phyloP scores from a whole-genome alignment of 208 protist genomes.

The Crithidia mellificae region DNA sequence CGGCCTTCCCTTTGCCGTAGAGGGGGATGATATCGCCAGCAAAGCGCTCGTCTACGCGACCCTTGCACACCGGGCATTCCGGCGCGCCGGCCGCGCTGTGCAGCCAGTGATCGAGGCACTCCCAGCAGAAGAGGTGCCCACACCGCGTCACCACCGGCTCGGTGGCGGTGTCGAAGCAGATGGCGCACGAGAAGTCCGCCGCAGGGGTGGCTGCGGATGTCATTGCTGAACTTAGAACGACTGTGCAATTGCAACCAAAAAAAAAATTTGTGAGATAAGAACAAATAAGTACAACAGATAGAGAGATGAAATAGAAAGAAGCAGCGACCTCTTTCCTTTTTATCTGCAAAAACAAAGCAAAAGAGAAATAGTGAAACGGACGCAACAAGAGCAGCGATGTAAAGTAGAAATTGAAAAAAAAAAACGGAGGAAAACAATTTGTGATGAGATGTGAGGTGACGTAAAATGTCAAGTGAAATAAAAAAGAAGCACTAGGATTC shows the following conservation, averaged over 20 bases:
- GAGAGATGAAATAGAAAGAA: background rate
- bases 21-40: constrained; percentile 81
- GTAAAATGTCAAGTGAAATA: too few relatives aligned
- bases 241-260: constrained; percentile 5
- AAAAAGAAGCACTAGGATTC: too few relatives aligned
- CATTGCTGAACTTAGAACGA: constrained; percentile 2
- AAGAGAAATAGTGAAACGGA: too few relatives aligned
- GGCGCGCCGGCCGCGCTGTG: constrained; percentile 33
- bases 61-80: constrained; percentile 83
- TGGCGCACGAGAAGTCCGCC: constrained; percentile 76
- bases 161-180: constrained; percentile 71
- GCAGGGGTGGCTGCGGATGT: constrained; percentile 22
- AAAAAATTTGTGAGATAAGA: background rate
- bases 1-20: constrained; percentile 61
- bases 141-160: constrained; percentile 86
- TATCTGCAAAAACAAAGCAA: background rate
- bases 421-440: too few relatives aligned
- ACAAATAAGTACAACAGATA: too few relatives aligned
- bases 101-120: constrained; percentile 80
- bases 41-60: constrained; percentile 53
- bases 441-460: constrained; percentile 1
- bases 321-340: too few relatives aligned
- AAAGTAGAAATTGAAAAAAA: too few relatives aligned
- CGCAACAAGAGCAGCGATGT: too few relatives aligned
- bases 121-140: constrained; percentile 88